Evolutionary conservation across 371 early-diverging fungal genomes (phyloP), one percentile per base, ranked within the genome.

Genomic region (Basidiobolus meristosporus): DNA sequence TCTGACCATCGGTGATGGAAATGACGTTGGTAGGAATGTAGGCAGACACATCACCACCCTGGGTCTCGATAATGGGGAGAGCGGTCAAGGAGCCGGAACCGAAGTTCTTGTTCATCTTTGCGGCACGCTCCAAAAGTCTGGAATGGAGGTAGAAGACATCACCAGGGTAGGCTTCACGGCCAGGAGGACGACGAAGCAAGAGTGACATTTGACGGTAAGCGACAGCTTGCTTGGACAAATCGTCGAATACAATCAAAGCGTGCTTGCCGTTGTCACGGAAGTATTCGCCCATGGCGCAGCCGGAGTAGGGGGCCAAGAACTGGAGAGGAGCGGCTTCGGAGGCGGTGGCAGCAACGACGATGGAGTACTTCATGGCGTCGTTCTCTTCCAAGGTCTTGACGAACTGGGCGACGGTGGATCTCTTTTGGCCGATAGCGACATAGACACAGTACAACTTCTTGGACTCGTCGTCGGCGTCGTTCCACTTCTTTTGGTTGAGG

Each of bases 21-120:
- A 91, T 91, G 57, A 91, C 90, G 73, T 91, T 91, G 65, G 92
- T 91, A 50, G 92, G 92, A 73, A 91, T 91, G 71, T 91, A 91
- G 35, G 92, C 92, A 43, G 90, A 90, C 58, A 91, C 92, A 77
- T 90, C 92, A 63, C 92, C 92, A 70, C 92, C 92, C 69, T 90
- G 90, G 56, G 92, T 91, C 60, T 91, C 92, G 68, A 91, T 90
- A 56, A 91, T 80, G 62, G 92, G 92, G 43, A 91, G 77, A 41
- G 92, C 92, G 40, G 92, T 91, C 71, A 91, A 68, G 56, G 90
- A 89, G 61, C 90, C 90, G 50, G 73, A 77, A 51, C 88, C 88
- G 57, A 79, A 75, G 57, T 68, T 60, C 70, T 82, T 77, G 81
- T 80, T 86, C 84, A 91, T 82, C 79, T 91, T 91, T 63, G 90